phyloP scores from a whole-genome alignment of 441 rosid species.

The Theobroma grandiflorum region DNA sequence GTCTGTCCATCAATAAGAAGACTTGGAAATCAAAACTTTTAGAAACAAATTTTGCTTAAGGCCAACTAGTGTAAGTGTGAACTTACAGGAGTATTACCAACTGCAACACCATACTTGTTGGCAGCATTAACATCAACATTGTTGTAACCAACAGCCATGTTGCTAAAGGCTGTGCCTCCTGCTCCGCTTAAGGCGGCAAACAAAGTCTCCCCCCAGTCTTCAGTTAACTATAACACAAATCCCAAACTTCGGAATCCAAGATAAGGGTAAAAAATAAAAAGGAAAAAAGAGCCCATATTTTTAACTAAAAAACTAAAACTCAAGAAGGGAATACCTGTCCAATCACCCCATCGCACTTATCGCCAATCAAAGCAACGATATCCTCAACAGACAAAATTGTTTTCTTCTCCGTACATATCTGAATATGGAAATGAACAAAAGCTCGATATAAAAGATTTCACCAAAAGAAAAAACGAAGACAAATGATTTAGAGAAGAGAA shows the following conservation, averaged over 20 bases:
- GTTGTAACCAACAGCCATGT: conserved; percentile 99
- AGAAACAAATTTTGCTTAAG: no score
- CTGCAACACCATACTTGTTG: conserved; percentile 88
- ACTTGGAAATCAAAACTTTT: no score
- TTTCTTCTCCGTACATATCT: conserved; percentile 95
- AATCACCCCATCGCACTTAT: conserved; percentile 92
- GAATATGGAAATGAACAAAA: not conserved
- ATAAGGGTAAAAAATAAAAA: not conserved
- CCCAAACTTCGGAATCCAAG: not conserved
- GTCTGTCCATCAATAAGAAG: no score
- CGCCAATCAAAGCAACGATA: conserved; percentile 82
- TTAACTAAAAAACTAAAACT: not conserved
- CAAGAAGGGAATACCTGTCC: conserved; percentile 69
- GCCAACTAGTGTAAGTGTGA: not conserved
- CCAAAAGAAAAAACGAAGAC: not conserved
- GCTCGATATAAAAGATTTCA: not conserved
- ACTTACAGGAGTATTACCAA: conserved; percentile 96
- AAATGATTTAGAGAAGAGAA: not conserved
- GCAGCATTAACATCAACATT: conserved; percentile 98
- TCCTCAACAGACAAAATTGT: conserved; percentile 93
- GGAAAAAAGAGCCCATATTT: not conserved
- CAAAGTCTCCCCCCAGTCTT: conserved; percentile 94
- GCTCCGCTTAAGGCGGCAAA: conserved; percentile 90
- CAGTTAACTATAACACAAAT: conserved; percentile 68
- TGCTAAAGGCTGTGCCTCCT: conserved; percentile 92